Conservation (phyloP, 192 early-diverging fungal genomes). For the Entophlyctis helioformis region DNA sequence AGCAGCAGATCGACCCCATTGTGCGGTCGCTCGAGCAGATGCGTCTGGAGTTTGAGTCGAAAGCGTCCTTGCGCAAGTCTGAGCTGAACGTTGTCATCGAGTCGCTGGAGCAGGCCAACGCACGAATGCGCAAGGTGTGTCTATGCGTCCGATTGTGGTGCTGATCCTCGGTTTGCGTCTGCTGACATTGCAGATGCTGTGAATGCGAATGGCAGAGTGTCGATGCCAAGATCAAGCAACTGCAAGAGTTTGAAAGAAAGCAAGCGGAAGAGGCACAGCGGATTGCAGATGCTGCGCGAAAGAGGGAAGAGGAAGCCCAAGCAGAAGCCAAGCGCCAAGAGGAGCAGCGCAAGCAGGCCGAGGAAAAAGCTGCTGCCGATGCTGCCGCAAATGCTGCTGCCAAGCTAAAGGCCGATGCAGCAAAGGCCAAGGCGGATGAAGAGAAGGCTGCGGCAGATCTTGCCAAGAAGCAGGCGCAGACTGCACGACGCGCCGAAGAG, state of each 20-base stretch:
- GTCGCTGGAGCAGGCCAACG: too few relatives aligned
- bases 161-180: too few relatives aligned
- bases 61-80: too few relatives aligned
- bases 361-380: constrained; percentile 3
- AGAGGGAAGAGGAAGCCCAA: constrained; percentile 3
- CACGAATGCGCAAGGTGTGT: too few relatives aligned
- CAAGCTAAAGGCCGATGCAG: neutral
- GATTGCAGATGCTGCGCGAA: neutral
- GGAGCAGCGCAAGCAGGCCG: constrained; percentile 1
- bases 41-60: too few relatives aligned
- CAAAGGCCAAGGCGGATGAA: neutral
- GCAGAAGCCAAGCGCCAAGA: constrained; percentile 6
- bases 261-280: neutral
- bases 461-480: neutral
- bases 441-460: neutral
- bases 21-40: too few relatives aligned
- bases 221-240: neutral
- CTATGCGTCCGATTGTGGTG: too few relatives aligned
- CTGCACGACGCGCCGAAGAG: neutral
- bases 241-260: neutral
- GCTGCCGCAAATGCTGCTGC: constrained; percentile 1
- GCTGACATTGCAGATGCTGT: too few relatives aligned
- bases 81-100: too few relatives aligned
- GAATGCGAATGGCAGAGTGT: too few relatives aligned
- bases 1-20: too few relatives aligned